A percentile compares a stretch with the other conserved stretches of the same genome.
Evolutionary conservation across 2,329 filamentous ascomycete genomes (phyloP).

Genomic region (Hypocrella siamensis): DNA sequence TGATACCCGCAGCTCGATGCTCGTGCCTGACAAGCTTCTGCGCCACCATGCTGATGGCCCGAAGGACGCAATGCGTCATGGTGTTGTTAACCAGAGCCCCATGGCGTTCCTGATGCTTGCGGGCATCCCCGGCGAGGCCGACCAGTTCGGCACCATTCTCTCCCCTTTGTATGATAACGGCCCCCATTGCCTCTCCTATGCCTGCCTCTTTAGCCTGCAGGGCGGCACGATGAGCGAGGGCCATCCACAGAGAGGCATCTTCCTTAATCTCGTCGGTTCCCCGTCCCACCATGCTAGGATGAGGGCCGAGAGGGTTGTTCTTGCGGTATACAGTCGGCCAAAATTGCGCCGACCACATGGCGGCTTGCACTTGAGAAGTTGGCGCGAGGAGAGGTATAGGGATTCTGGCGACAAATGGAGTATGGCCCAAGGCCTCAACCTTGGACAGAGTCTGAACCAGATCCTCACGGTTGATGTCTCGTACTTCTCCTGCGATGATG

Average conservation of each 20-base stretch:
- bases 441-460: conserved; percentile 30
- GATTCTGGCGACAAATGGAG: conserved; percentile 44
- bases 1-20: conserved; percentile 21
- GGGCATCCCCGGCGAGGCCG: conserved; percentile 61
- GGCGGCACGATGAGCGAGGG: conserved; percentile 49
- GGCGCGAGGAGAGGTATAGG: conserved; percentile 59
- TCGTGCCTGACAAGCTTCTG: conserved; percentile 46
- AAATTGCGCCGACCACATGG: conserved; percentile 57
- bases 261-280: conserved; percentile 52
- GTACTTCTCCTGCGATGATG: conserved; percentile 36
- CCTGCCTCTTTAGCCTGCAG: conserved; percentile 38
- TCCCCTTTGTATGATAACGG: conserved; percentile 56
- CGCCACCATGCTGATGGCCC: conserved; percentile 72
- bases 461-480: conserved; percentile 35
- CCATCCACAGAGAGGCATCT: conserved; percentile 51
- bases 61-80: conserved; percentile 62
- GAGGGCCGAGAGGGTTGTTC: conserved; percentile 73
- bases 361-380: conserved; percentile 60
- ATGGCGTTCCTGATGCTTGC: conserved; percentile 42
- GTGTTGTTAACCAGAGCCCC: conserved; percentile 45
- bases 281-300: conserved; percentile 57
- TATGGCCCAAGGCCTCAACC: conserved; percentile 34
- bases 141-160: conserved; percentile 40
- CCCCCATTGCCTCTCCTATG: conserved; percentile 55
- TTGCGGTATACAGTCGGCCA: conserved; percentile 81